Percentiles rank a stretch among this genome's conserved stretches.
Conservation (phyloP, 257 asterid genomes). For the Ilex asprella region DNA sequence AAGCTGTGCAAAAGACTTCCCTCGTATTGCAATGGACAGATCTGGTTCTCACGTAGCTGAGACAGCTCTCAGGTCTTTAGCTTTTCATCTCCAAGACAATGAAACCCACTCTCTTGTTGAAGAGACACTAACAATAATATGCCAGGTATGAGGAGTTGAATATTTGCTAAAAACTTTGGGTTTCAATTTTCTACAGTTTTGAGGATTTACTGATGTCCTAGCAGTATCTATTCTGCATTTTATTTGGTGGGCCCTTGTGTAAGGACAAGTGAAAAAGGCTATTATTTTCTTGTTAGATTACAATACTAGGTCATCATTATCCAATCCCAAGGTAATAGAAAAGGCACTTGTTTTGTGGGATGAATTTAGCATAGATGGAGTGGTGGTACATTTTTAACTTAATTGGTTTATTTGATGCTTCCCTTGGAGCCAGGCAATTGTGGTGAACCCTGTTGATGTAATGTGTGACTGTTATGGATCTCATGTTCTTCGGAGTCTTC, state of each 20-base stretch:
- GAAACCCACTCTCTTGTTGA: conserved; percentile 51
- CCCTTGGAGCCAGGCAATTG: conserved; percentile 46
- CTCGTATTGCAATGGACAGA: conserved; percentile 64
- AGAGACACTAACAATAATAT: conserved; percentile 48
- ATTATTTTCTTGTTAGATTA: neutral
- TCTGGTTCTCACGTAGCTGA: conserved; percentile 98
- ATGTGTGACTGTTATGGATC: conserved; percentile 95
- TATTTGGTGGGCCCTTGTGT: neutral
- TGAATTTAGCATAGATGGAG: neutral
- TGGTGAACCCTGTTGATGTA: conserved; percentile 56
- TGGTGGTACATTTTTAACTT: neutral
- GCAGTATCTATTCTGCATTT: neutral
- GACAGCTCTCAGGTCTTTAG: conserved; percentile 78
- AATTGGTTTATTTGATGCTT: neutral
- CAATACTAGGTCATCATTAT: neutral
- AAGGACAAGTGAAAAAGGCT: neutral
- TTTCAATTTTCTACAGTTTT: neutral
- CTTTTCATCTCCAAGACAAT: conserved; percentile 59
- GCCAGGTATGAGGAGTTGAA: conserved; percentile 45
- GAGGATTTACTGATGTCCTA: neutral
- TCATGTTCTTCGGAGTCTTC: conserved; percentile 85
- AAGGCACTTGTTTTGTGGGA: neutral
- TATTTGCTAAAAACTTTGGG: conserved; percentile 1
- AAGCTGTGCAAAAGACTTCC: conserved; percentile 47
- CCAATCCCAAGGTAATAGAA: too few species aligned